These are phyloP conservation scores for Colletotrichum godetiae DNA, from an alignment of 2,329 filamentous ascomycete genomes.

Conservation along the genomic window DNA sequence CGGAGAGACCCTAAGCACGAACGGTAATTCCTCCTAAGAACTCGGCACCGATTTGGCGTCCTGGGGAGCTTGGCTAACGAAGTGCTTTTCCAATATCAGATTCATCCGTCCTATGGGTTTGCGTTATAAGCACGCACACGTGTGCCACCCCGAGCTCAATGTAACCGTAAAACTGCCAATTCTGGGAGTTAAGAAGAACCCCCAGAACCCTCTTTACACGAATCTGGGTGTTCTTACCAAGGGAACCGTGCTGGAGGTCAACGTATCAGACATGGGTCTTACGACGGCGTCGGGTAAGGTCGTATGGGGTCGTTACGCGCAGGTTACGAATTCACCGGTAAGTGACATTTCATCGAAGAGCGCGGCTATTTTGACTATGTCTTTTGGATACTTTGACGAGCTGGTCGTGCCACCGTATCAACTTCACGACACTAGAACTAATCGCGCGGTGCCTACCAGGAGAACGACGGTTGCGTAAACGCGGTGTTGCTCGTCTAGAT, in stretches of 20 bases:
- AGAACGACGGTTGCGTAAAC: constrained; percentile 60
- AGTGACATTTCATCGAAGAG: not conserved
- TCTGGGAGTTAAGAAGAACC: constrained; percentile 72
- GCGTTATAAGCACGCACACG: constrained; percentile 64
- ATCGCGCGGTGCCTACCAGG: constrained; percentile 48
- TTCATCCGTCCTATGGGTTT: constrained; percentile 63
- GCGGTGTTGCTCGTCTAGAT: constrained; percentile 38
- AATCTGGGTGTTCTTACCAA: constrained; percentile 77
- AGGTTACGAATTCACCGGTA: constrained; percentile 59
- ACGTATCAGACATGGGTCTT: constrained; percentile 90
- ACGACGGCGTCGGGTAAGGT: constrained; percentile 94
- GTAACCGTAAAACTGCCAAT: constrained; percentile 91
- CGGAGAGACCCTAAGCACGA: constrained; percentile 85
- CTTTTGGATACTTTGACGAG: too few relatives aligned
- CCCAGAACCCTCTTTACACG: constrained; percentile 89
- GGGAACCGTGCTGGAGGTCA: constrained; percentile 75
- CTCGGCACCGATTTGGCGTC: not conserved
- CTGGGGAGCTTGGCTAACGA: not conserved
- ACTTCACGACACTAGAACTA: constrained; percentile 39
- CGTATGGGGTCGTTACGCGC: constrained; percentile 88
- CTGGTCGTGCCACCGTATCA: too few relatives aligned
- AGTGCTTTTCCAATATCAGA: constrained; percentile 32
- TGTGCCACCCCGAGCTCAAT: constrained; percentile 80
- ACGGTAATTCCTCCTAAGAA: not conserved
- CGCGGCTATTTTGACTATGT: too few relatives aligned